Evolutionary conservation across 257 asterid species (phyloP).

Genomic region (Prunella vulgaris): DNA sequence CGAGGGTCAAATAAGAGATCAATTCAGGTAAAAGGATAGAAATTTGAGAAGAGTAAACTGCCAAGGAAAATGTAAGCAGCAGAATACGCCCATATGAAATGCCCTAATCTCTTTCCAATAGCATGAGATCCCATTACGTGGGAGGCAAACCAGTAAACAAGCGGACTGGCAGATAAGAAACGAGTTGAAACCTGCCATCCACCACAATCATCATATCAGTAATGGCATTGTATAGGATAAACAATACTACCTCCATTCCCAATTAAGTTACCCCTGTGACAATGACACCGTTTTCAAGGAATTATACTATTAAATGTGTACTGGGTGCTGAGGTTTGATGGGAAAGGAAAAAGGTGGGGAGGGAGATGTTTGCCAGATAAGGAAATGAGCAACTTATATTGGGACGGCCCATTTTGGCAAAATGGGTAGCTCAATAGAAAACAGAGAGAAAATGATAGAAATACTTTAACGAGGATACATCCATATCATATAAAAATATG

Average conservation of each 20-base stretch:
- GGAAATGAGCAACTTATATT: too few species aligned
- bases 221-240: neutral
- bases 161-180: conserved; percentile 81
- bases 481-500: neutral
- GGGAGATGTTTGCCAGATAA: too few species aligned
- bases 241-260: too few species aligned
- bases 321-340: too few species aligned
- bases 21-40: conserved; percentile 88
- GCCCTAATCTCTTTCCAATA: conserved; percentile 58
- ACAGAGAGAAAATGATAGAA: too few species aligned
- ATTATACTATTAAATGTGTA: too few species aligned
- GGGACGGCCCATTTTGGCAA: too few species aligned
- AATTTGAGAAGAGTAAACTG: conserved; percentile 81
- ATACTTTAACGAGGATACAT: neutral
- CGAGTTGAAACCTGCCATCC: conserved; percentile 78
- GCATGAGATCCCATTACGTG: conserved; percentile 40
- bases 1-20: neutral
- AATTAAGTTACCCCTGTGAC: too few species aligned
- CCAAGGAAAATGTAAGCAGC: conserved; percentile 74
- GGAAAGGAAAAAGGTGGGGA: too few species aligned
- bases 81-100: conserved; percentile 70
- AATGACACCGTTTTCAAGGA: too few species aligned
- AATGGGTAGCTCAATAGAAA: too few species aligned
- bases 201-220: conserved; percentile 1
- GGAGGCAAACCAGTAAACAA: conserved; percentile 82